phyloP scores from a whole-genome alignment of 140 eudicot genomes.

The Flaveria floridana region DNA sequence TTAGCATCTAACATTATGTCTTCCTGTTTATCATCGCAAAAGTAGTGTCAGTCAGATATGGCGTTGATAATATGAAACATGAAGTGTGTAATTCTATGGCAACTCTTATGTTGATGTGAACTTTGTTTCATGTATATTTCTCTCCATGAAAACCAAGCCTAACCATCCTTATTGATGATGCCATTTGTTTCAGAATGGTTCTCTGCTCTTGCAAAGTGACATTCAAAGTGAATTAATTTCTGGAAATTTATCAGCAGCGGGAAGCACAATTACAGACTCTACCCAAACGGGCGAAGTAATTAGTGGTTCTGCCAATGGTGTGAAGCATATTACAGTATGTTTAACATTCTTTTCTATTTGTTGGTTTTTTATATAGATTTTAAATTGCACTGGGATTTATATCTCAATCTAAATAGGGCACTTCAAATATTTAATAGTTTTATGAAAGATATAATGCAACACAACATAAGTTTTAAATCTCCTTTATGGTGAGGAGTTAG shows the following conservation, averaged over 20 bases:
- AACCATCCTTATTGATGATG: constrained; percentile 20
- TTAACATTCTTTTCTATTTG: neutral
- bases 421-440: constrained; percentile 1
- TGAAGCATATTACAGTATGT: constrained; percentile 59
- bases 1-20: neutral
- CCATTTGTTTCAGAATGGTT: constrained; percentile 43
- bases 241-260: constrained; percentile 52
- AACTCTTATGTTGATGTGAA: constrained; percentile 4
- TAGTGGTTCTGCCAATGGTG: constrained; percentile 56
- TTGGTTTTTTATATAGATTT: constrained; percentile 13
- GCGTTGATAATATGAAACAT: constrained; percentile 13
- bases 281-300: constrained; percentile 78
- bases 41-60: constrained; percentile 20
- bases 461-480: neutral
- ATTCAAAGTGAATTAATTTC: constrained; percentile 62
- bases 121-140: constrained; percentile 1
- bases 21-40: constrained; percentile 20
- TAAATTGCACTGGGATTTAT: neutral
- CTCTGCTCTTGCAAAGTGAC: constrained; percentile 53
- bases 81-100: constrained; percentile 3
- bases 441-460: neutral
- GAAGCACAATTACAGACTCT: constrained; percentile 67
- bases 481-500: neutral
- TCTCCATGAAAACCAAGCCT: constrained; percentile 14
- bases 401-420: constrained; percentile 16